Percentiles rank a stretch among this genome's conserved stretches.
phyloP scores from a whole-genome alignment of 345 rosid species.

The Erysimum cheiranthoides region DNA sequence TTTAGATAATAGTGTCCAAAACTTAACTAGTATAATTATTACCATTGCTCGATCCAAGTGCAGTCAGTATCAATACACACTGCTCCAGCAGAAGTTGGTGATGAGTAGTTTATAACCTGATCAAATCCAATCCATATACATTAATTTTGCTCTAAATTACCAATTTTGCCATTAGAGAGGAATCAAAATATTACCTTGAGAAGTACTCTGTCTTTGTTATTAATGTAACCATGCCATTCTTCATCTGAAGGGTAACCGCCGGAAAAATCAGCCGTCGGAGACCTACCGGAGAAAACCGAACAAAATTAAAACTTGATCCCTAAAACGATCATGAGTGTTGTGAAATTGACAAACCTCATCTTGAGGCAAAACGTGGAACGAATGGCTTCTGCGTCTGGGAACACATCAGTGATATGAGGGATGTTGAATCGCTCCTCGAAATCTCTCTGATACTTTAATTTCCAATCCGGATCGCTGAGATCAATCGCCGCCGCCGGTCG shows the following conservation, averaged over 20 bases:
- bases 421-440: conserved; percentile 76
- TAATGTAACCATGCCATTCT: conserved; percentile 96
- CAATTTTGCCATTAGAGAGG: too few relatives aligned
- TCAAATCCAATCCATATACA: not conserved
- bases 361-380: conserved; percentile 88
- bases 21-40: too few relatives aligned
- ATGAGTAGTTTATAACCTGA: conserved; percentile 77
- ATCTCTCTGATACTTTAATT: conserved; percentile 65
- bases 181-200: conserved; percentile 64
- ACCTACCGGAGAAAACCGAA: too few relatives aligned
- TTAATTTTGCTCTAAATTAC: too few relatives aligned
- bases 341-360: too few relatives aligned
- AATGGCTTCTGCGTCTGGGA: conserved; percentile 66
- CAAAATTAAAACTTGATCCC: not conserved
- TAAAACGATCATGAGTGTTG: not conserved
- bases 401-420: conserved; percentile 78
- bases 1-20: too few relatives aligned
- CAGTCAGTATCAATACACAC: conserved; percentile 81
- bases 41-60: conserved; percentile 97
- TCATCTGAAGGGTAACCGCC: conserved; percentile 92
- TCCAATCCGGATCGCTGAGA: conserved; percentile 84
- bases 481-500: too few relatives aligned
- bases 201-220: conserved; percentile 89
- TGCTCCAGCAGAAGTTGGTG: conserved; percentile 89
- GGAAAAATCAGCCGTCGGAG: conserved; percentile 68